Conservation (phyloP, 805 yeast species). For the Starmerella kuoi region DNA sequence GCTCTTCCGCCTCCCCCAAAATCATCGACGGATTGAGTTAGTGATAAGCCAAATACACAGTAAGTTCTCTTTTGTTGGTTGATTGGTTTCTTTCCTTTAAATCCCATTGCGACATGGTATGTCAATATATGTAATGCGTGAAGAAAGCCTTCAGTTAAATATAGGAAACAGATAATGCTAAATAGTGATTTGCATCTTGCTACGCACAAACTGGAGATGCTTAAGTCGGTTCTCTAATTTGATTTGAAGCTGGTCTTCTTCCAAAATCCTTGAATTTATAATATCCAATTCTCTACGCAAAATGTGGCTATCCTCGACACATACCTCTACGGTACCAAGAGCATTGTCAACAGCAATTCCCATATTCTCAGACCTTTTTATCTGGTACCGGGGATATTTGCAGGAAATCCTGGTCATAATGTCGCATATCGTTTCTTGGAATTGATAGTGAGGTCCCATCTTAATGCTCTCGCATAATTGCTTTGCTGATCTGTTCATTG, state of each 20-base stretch:
- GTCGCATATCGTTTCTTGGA: background rate
- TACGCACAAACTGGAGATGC: no score
- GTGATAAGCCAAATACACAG: no score
- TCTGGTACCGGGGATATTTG: conserved; percentile 1
- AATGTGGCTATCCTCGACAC: conserved; percentile 1
- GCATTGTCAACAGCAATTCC: conserved; percentile 7
- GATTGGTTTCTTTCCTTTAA: no score
- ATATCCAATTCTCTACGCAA: background rate
- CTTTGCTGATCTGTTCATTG: background rate
- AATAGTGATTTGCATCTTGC: no score
- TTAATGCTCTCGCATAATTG: background rate
- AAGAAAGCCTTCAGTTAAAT: no score
- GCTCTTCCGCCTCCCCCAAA: conserved; percentile 15
- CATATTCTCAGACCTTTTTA: background rate
- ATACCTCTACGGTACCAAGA: conserved; percentile 3
- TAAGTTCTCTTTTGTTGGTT: no score
- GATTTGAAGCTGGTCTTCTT: no score
- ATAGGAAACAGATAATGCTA: no score
- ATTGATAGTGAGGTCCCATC: background rate
- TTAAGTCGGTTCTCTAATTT: no score
- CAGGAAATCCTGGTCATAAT: background rate
- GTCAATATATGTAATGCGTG: no score
- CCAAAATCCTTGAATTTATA: background rate
- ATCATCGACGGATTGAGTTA: no score
- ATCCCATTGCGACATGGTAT: no score